Evolutionary conservation across 768 basidiomycete genomes (phyloP).

Genomic region (Leucogyrophana mollusca): DNA sequence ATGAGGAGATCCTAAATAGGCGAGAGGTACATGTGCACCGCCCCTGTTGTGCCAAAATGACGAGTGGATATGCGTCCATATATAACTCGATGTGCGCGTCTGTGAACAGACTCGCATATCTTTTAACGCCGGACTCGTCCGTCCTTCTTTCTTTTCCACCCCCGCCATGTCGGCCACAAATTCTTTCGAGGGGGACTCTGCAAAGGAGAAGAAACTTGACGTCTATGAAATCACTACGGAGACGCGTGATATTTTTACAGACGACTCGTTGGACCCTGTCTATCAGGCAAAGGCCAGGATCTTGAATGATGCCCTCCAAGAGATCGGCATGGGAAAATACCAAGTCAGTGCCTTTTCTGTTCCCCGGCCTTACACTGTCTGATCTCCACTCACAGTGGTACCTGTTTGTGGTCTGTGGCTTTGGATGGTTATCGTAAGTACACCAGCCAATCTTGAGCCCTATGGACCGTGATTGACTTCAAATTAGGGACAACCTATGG

Average conservation of each 20-base stretch:
- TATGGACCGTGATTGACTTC: not conserved
- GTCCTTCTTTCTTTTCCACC: not conserved
- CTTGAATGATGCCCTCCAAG: conserved; percentile 59
- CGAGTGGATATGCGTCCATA: conserved; percentile 1
- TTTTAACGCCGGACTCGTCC: not conserved
- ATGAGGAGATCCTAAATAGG: too few relatives aligned
- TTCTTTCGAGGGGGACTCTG: conserved; percentile 1
- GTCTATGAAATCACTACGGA: conserved; percentile 3
- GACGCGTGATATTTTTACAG: conserved; percentile 25
- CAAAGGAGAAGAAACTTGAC: conserved; percentile 4
- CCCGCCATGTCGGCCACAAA: conserved; percentile 16
- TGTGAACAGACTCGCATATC: too few relatives aligned
- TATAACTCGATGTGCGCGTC: not conserved
- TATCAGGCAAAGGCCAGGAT: conserved; percentile 58
- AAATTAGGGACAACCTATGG: conserved; percentile 65
- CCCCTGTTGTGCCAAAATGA: not conserved
- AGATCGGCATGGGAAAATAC: conserved; percentile 72
- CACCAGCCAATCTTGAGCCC: not conserved
- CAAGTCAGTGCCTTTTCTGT: conserved; percentile 38
- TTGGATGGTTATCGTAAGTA: conserved; percentile 75
- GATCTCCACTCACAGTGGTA: conserved; percentile 41
- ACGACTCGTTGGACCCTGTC: conserved; percentile 45
- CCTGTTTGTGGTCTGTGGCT: conserved; percentile 66
- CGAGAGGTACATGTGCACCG: too few relatives aligned
- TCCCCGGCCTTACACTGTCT: not conserved